Conservation (phyloP, 1,284 basidiomycete species). For the Ustilago xerochloae region DNA sequence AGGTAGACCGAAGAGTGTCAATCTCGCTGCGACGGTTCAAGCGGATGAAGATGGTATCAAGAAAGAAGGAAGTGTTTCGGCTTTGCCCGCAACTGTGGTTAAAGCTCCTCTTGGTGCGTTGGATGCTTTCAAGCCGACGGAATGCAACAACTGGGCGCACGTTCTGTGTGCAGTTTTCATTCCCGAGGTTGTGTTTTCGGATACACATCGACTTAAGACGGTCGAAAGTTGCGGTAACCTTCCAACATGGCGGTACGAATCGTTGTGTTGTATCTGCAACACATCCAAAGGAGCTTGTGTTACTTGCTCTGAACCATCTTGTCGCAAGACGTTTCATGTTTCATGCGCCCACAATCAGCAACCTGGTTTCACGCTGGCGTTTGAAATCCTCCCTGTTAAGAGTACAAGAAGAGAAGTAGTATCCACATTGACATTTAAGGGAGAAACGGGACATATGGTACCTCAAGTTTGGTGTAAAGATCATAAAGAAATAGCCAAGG, state of each 20-base stretch:
- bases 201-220: conserved; percentile 77
- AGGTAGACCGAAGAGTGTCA: conserved; percentile 22
- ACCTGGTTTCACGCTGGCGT: conserved; percentile 78
- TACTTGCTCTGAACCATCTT: conserved; percentile 78
- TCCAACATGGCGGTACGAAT: conserved; percentile 69
- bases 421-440: conserved; percentile 81
- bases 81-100: conserved; percentile 2
- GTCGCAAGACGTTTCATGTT: conserved; percentile 82
- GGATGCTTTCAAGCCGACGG: conserved; percentile 89
- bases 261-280: conserved; percentile 73
- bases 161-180: conserved; percentile 88
- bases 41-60: conserved; percentile 18
- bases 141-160: conserved; percentile 92
- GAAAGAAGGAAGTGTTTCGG: conserved; percentile 22
- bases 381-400: conserved; percentile 84
- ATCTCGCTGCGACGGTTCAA: conserved; percentile 4
- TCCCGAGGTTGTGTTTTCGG: conserved; percentile 83
- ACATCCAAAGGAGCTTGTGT: conserved; percentile 79
- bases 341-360: conserved; percentile 88
- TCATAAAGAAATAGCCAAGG: conserved; percentile 75
- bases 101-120: conserved; percentile 70
- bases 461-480: conserved; percentile 84
- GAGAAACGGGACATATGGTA: conserved; percentile 83
- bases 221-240: conserved; percentile 89
- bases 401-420: conserved; percentile 67